Conservation (phyloP, 2,329 filamentous ascomycete genomes). For the Phaeophleospora eucalypticola region DNA sequence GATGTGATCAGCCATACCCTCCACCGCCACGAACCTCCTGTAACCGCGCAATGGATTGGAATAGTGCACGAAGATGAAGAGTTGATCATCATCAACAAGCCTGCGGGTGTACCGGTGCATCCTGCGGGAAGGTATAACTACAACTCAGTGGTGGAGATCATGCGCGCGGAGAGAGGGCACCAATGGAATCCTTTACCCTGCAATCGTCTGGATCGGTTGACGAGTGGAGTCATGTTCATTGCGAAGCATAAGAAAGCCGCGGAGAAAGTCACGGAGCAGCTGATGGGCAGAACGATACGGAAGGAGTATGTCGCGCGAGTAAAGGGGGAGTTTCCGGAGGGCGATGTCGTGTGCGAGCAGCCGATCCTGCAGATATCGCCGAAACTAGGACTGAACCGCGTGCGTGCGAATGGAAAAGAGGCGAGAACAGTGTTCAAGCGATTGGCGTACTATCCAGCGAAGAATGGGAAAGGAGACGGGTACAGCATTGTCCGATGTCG, state of each 20-base stretch:
- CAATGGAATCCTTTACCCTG: slow-evolving; percentile 66
- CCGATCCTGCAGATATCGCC: slow-evolving; percentile 92
- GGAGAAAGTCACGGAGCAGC: slow-evolving; percentile 69
- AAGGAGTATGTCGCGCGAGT: slow-evolving; percentile 96
- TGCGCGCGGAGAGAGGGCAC: slow-evolving; percentile 67
- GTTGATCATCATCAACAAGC: slow-evolving; percentile 96
- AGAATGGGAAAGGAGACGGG: slow-evolving; percentile 43
- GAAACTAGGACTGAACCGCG: slow-evolving; percentile 87
- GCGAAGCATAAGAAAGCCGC: slow-evolving; percentile 80
- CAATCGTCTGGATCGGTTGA: slow-evolving; percentile 89
- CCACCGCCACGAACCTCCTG: slow-evolving; percentile 92
- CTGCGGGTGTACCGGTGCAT: slow-evolving; percentile 89
- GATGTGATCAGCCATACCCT: slow-evolving; percentile 88
- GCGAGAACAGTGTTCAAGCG: slow-evolving; percentile 88
- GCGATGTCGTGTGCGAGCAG: slow-evolving; percentile 86
- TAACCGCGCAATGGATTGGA: slow-evolving; percentile 72
- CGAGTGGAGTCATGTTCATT: slow-evolving; percentile 97
- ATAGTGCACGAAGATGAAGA: slow-evolving; percentile 89
- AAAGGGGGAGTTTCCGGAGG: slow-evolving; percentile 84
- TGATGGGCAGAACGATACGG: slow-evolving; percentile 74
- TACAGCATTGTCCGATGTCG: slow-evolving; percentile 95
- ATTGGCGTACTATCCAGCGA: slow-evolving; percentile 77
- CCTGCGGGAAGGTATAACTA: slow-evolving; percentile 92
- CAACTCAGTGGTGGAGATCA: slow-evolving; percentile 91
- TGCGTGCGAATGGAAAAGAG: slow-evolving; percentile 87